Evolutionary conservation across 1,284 basidiomycete genomes (phyloP), one percentile per base, ranked within the genome.

Genomic region (Sanghuangporus weigelae): DNA sequence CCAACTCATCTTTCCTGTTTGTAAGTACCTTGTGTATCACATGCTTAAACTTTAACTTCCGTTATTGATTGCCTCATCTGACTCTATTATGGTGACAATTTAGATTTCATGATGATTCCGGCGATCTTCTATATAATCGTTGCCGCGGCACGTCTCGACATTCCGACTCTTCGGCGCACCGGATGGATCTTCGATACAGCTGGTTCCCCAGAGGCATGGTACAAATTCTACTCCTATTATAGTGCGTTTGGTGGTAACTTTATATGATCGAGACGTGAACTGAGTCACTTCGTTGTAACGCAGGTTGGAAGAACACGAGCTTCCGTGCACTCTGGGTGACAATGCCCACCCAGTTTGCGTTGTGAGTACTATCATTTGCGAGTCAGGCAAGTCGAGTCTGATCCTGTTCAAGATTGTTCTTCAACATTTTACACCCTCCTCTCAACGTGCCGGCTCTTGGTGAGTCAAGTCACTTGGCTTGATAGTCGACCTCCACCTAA

Each of bases 151-250:
- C 77, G 83, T 4, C 75, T 94, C 54, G 79, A 91, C 67, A 75
- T 98, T 16, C 75, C 73, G 1, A 73, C 74, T 14, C 77, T 98
- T 19, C 80, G 95, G 26, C 71, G 77, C 10, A 74, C 77, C 0
- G 93, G 95, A 0, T 98, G 95, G 95, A 75, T 98, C n/a, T 97
- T 98, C 71, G 89, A 96, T 73, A 83, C 93, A 57, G 85, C 84
- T 11, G 75, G 75, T 1, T 78, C 78, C 5, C 73, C 79, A 19
- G 85, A 89, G 67, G 81, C 81, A 16, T 96, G 93, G 93, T 96
- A 90, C 75, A 81, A 84, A 59, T 95, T 92, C 73, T 94, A 93
- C 72, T 82, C 84, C 0, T 86, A 88, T 66, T 90, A 84, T 67
- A 84, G 93, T 93, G 63, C 36, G 85, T 59, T 19, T 16, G 11